These are phyloP conservation scores for Agaricus sinodeliciosus DNA, from an alignment of 768 basidiomycete species.

Conservation along the genomic window DNA sequence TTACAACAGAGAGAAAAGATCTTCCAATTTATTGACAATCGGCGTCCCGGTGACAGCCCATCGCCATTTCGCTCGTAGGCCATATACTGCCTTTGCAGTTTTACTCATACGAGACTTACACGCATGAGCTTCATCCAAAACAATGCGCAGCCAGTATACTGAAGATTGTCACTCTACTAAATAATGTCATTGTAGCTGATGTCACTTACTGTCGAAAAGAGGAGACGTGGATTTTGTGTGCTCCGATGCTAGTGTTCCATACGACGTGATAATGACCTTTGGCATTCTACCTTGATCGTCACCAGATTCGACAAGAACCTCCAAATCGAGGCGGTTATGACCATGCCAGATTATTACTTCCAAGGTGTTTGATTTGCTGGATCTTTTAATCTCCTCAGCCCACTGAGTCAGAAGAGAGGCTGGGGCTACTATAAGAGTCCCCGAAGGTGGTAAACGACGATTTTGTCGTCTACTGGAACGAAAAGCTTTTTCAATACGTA, in stretches of 20 bases:
- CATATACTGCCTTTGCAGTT: slow-evolving; percentile 85
- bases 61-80: slow-evolving; percentile 66
- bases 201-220: slow-evolving; percentile 61
- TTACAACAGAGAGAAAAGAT: slow-evolving; percentile 79
- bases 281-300: slow-evolving; percentile 45
- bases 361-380: slow-evolving; percentile 63
- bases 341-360: slow-evolving; percentile 82
- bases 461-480: slow-evolving; percentile 33
- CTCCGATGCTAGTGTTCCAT: slow-evolving; percentile 88
- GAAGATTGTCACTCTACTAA: slow-evolving; percentile 5
- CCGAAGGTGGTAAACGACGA: slow-evolving; percentile 33
- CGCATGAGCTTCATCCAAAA: slow-evolving; percentile 92
- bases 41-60: slow-evolving; percentile 97
- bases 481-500: slow-evolving; percentile 61
- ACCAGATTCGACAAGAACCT: slow-evolving; percentile 47
- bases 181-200: neutral
- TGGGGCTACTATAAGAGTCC: slow-evolving; percentile 89
- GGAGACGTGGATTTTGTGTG: slow-evolving; percentile 62
- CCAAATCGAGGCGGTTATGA: slow-evolving; percentile 71
- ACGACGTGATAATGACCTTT: slow-evolving; percentile 86
- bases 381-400: slow-evolving; percentile 87
- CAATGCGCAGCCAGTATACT: slow-evolving; percentile 79
- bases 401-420: slow-evolving; percentile 90
- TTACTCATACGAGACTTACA: slow-evolving; percentile 88
- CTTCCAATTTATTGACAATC: slow-evolving; percentile 90